phyloP scores from a whole-genome alignment of 352 stramenopile genomes.

The Phytopythium delawarense region DNA sequence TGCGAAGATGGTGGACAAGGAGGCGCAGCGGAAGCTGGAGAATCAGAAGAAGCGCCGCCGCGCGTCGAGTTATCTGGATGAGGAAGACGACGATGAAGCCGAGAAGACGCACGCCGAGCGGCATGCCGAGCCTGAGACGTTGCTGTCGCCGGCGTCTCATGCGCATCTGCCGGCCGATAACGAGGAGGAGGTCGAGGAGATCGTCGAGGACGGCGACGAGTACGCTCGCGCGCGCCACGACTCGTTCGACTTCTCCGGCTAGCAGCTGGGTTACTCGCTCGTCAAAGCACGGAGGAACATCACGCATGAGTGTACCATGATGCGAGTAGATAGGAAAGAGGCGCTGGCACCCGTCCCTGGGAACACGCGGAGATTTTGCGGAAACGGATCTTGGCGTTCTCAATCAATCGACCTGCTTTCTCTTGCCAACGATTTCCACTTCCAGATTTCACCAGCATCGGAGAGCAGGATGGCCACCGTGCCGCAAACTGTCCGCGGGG shows the following conservation, averaged over 20 bases:
- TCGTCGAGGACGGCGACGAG: slow-evolving; percentile 40
- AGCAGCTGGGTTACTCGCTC: not conserved
- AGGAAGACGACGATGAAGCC: not conserved
- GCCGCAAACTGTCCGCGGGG: not conserved
- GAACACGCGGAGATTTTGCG: not conserved
- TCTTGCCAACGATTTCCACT: not conserved
- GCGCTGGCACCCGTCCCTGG: not conserved
- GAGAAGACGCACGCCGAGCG: not conserved
- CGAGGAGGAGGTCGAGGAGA: slow-evolving; percentile 26
- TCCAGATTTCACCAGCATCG: not conserved
- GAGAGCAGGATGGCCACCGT: not conserved
- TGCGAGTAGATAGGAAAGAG: not conserved
- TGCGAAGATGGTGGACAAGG: slow-evolving; percentile 72
- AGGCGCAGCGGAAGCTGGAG: slow-evolving; percentile 49
- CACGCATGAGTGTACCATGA: not conserved
- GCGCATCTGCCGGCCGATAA: slow-evolving; percentile 3
- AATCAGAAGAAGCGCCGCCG: slow-evolving; percentile 34
- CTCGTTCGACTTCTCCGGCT: slow-evolving; percentile 73
- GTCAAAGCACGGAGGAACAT: not conserved
- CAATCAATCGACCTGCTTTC: not conserved
- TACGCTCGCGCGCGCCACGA: slow-evolving; percentile 45
- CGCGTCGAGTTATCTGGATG: slow-evolving; percentile 5
- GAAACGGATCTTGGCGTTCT: not conserved
- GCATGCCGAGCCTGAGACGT: not conserved
- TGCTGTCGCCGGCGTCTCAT: slow-evolving; percentile 6